These are phyloP conservation scores for Rhododendron molle DNA, from an alignment of 148 eudicot genomes.

Conservation along the genomic window DNA sequence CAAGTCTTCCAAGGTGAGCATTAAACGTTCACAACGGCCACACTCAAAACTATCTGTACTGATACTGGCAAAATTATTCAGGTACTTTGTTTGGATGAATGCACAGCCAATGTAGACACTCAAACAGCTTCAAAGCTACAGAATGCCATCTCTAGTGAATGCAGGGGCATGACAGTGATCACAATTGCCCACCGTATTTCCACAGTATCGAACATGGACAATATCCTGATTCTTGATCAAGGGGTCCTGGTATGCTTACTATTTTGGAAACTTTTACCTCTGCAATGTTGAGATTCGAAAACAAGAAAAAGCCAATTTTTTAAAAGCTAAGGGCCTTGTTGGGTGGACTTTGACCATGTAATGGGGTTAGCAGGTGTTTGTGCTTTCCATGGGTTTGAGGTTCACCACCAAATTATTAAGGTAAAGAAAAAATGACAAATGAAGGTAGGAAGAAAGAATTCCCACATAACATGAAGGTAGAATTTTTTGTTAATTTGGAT, in stretches of 20 bases:
- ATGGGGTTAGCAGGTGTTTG: not conserved
- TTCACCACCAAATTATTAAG: not conserved
- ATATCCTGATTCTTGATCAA: slow-evolving; percentile 76
- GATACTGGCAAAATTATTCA: slow-evolving; percentile 16
- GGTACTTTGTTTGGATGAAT: slow-evolving; percentile 92
- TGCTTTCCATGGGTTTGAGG: not conserved
- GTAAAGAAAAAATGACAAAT: not conserved
- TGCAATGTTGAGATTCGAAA: not conserved
- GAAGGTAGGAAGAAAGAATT: not conserved
- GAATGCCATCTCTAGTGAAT: slow-evolving; percentile 68
- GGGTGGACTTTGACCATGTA: not conserved
- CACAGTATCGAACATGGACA: slow-evolving; percentile 79
- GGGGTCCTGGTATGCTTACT: slow-evolving; percentile 65
- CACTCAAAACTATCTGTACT: not conserved
- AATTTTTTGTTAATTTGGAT: not conserved
- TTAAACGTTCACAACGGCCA: not conserved
- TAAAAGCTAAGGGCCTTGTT: not conserved
- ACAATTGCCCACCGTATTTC: slow-evolving; percentile 97
- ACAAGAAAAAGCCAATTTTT: not conserved
- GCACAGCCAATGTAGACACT: slow-evolving; percentile 93
- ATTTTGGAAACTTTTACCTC: not conserved
- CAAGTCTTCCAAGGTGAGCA: slow-evolving; percentile 72
- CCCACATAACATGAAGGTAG: not conserved
- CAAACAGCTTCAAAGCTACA: slow-evolving; percentile 77
- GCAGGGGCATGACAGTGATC: slow-evolving; percentile 74